These are phyloP conservation scores for Fusarium verticillioides DNA, from an alignment of 2,329 filamentous ascomycete species.

Conservation along the genomic window DNA sequence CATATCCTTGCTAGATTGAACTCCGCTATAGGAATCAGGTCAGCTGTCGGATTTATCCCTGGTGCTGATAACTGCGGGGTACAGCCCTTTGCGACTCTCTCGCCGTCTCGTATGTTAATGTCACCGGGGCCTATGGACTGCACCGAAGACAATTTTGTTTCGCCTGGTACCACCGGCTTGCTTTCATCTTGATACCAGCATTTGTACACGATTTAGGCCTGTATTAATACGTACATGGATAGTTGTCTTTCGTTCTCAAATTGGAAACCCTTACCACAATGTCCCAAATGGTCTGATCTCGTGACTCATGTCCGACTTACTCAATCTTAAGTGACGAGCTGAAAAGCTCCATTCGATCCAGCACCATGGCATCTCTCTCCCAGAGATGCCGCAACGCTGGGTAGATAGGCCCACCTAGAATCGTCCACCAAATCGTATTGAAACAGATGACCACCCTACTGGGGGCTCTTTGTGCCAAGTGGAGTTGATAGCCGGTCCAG, in stretches of 20 bases:
- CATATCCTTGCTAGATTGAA: constrained; percentile 44
- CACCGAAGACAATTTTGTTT: background rate
- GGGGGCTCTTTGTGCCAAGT: background rate
- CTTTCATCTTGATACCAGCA: constrained; percentile 13
- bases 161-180: background rate
- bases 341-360: background rate
- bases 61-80: background rate
- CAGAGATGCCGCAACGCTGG: constrained; percentile 33
- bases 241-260: background rate
- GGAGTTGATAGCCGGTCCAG: constrained; percentile 31
- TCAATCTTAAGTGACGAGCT: constrained; percentile 1
- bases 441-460: background rate
- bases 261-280: background rate
- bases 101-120: background rate
- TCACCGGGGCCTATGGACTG: background rate
- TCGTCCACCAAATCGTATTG: background rate
- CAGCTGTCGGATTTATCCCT: constrained; percentile 34
- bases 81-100: background rate
- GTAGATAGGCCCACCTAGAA: constrained; percentile 30
- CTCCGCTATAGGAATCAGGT: constrained; percentile 45
- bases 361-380: constrained; percentile 19
- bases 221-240: background rate
- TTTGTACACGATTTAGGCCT: background rate
- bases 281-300: background rate
- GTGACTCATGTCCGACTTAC: background rate